Base-by-base conservation (phyloP, 441 rosid genomes). In the Metrosideros polymorpha region DNA sequence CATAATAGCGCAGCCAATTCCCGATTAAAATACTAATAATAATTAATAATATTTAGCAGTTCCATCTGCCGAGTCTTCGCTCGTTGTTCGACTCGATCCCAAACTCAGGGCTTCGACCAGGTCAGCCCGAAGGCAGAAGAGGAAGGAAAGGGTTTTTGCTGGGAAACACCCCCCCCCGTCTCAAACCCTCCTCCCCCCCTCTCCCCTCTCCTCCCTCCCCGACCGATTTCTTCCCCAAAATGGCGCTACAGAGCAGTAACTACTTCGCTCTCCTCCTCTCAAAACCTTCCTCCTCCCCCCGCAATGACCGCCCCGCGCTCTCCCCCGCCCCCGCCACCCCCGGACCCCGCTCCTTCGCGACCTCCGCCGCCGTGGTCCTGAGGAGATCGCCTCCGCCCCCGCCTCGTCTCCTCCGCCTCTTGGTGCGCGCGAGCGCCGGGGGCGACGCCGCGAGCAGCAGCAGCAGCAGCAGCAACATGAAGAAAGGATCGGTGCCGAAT, bases 401-500 rank as follows among this genome's bases (percentile, higher is more conserved):
- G 50, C 54, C 47, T 29, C 56, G 66, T n/a, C 59, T 47, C 25
- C 42, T 77, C 52, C 71, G 55, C 27, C 71, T 71, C 8, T 15
- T 66, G 79, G 79, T n/a, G 47, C 7, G 79, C 79, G n/a, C 79
- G 47, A 22, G 79, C 79, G 45, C 45, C 27, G 45, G 79, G 27
- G 57, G 56, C 88, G 76, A 82, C 25, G 86, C 76, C 86, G 50
- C 83, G 52, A 42, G 85, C 82, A 85, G 86, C 49, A 88, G 90
- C 85, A 88, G 89, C 27, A 89, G 87, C 32, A 91, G 89, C 47
- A 92, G 89, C 49, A 92, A 88, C 76, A 91, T 91, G 71, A 92
- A 90, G 66, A 90, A 88, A 12, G 83, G 84, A 29, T 87, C 88
- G 84, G 97, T 96, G 52, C 96, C 97, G 1, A 93, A 92, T 91